Conservation (phyloP, 2,329 filamentous ascomycete genomes). For the Paraphoma sp. region DNA sequence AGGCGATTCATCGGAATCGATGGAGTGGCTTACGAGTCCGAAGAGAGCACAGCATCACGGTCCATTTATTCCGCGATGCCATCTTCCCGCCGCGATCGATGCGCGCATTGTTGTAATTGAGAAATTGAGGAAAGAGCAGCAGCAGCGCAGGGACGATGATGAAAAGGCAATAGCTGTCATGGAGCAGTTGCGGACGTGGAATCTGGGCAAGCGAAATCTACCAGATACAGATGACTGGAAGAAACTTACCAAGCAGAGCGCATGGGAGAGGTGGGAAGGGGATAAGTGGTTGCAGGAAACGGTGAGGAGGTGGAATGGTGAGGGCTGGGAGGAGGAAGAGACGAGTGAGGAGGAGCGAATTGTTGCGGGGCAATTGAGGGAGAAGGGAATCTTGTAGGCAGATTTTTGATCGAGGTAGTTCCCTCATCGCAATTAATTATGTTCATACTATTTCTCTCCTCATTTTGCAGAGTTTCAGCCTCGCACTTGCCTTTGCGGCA, state of each 20-base stretch:
- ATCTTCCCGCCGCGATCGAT: neutral
- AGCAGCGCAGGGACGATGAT: neutral
- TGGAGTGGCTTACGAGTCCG: neutral
- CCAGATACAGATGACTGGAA: neutral
- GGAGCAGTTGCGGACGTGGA: constrained; percentile 1
- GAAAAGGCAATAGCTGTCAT: neutral
- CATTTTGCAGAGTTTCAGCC: too few species aligned
- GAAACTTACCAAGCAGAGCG: neutral
- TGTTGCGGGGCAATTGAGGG: neutral
- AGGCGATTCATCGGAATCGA: neutral
- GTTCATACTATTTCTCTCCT: too few species aligned
- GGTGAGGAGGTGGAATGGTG: neutral
- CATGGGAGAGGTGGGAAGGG: constrained; percentile 15
- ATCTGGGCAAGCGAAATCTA: constrained; percentile 5
- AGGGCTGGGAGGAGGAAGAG: neutral
- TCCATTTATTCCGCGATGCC: neutral
- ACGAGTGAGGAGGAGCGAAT: neutral
- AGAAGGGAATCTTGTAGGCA: neutral
- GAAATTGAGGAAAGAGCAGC: constrained; percentile 1
- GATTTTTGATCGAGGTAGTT: too few species aligned
- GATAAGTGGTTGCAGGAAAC: constrained; percentile 1
- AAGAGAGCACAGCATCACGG: neutral
- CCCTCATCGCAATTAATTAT: too few species aligned
- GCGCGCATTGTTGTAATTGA: neutral
- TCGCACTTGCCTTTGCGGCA: too few species aligned